Base-by-base conservation (phyloP, 805 yeast genomes). In the Wickerhamomyces chaumierensis region DNA sequence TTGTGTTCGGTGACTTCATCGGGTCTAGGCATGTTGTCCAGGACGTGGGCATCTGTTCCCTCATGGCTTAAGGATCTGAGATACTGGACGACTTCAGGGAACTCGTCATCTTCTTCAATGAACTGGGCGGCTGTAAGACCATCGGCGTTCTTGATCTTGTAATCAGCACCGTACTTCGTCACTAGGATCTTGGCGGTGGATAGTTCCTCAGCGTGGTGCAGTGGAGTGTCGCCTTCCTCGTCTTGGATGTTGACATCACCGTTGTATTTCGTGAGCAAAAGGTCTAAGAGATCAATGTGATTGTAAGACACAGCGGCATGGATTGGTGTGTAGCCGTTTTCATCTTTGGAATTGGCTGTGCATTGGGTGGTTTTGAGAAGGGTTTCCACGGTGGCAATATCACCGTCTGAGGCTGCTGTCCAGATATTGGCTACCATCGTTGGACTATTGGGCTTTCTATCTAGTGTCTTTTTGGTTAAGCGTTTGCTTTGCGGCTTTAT, bases 261-360 rank as follows among this genome's bases (percentile, higher is more conserved):
- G 8, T 83, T 83, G 18, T 31, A 31, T 16, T 60, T 48, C 16
- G 61, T 56, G 4, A 82, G 57, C 35, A 86, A 64, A 45, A 69
- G 72, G 40, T 62, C 57, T 31, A 92, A 62, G 31, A 92, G 63
- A 9, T 81, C 87, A 2, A 61, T 49, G 55, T 90, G 88, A 8
- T 90, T 90, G 58, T 92, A 92, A 1, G 96, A 81, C 2, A 94
- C 94, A 2, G 98, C 97, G 1, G 99, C 99, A 57, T 92, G 99
- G 12, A 92, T 70, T 6, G 98, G 94, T 0, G 97, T 90, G 60
- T 94, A 92, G 1, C 99, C 99, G 51, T 88, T 85, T 1, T 84
- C 82, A 57, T 92, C 99, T 45, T 79, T 75, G 6, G 81, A 71
- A 52, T 85, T 81, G 3, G 96, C 73, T 3, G 78, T 68, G 45